Conservation (phyloP, 2,329 filamentous ascomycete species). For the Colletotrichum tropicale region DNA sequence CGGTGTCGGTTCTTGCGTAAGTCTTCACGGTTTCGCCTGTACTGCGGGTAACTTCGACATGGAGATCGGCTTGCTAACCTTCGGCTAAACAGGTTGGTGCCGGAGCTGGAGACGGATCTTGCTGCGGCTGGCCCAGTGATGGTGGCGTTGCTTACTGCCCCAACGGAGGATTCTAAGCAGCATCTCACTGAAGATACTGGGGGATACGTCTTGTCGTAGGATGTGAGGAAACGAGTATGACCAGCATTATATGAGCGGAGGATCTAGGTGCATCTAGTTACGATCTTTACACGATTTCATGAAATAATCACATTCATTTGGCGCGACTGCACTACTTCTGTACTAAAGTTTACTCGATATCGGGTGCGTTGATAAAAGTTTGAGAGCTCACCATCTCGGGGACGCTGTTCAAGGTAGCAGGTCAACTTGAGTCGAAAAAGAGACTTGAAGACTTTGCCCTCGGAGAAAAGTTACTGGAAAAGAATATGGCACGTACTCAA, state of each 20-base stretch:
- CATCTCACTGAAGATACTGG: background rate
- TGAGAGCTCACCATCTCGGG: background rate
- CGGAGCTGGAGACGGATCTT: background rate
- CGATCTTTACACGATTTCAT: background rate
- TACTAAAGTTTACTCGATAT: background rate
- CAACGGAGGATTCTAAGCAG: background rate
- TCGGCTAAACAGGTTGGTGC: background rate
- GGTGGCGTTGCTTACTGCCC: background rate
- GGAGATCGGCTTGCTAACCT: background rate
- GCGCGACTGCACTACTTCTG: background rate
- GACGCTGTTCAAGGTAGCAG: background rate
- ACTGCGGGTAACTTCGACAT: fast-evolving
- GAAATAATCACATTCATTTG: background rate
- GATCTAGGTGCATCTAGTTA: background rate
- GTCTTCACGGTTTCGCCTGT: background rate
- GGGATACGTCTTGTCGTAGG: background rate
- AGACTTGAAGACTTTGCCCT: background rate
- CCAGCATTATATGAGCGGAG: background rate
- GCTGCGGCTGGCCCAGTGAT: background rate
- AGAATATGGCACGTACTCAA: background rate
- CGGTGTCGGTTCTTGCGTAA: background rate
- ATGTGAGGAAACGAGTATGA: background rate
- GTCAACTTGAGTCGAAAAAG: fast-evolving
- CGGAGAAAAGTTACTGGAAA: background rate
- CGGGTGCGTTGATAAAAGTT: fast-evolving